Percentiles rank a stretch among this genome's conserved stretches.
Evolutionary conservation across 805 yeast species (phyloP).

Genomic region (Cyberlindnera mississippiensis): DNA sequence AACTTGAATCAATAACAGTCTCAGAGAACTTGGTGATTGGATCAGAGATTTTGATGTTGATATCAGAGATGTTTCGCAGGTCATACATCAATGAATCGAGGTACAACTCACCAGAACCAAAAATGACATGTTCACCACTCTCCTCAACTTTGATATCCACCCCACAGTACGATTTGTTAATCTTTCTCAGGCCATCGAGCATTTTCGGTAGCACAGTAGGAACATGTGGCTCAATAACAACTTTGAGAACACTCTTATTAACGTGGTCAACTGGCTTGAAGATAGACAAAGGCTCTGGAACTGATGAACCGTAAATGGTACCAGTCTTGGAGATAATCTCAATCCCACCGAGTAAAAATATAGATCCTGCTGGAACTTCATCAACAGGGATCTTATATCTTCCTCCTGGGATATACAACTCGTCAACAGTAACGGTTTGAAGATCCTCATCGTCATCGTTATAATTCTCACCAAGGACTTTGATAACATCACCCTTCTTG

Average conservation of each 20-base stretch:
- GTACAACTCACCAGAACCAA: conserved; percentile 85
- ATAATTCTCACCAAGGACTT: conserved; percentile 53
- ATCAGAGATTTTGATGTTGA: conserved; percentile 78
- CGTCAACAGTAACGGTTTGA: conserved; percentile 31
- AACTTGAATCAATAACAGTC: conserved; percentile 62
- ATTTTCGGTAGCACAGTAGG: conserved; percentile 78
- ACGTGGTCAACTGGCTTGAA: conserved; percentile 43
- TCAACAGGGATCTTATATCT: conserved; percentile 58
- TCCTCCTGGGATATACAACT: conserved; percentile 54
- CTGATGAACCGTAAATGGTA: conserved; percentile 39
- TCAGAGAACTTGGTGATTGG: conserved; percentile 81
- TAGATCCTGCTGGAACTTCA: conserved; percentile 58
- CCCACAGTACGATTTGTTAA: conserved; percentile 63
- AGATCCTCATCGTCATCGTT: conserved; percentile 49
- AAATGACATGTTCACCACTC: conserved; percentile 78
- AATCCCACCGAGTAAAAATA: conserved; percentile 65
- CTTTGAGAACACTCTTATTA: conserved; percentile 61
- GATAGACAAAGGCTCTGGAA: conserved; percentile 23
- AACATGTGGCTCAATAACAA: conserved; percentile 75
- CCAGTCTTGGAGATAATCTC: conserved; percentile 59
- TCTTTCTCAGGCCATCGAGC: conserved; percentile 60
- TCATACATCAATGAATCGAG: conserved; percentile 82
- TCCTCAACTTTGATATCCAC: conserved; percentile 72
- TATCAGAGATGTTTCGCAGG: conserved; percentile 52
- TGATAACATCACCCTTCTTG: conserved; percentile 41